A percentile compares a stretch with the other conserved stretches of the same genome.
Conservation (phyloP, 2,329 filamentous ascomycete species). For the Diaporthe aspalathi region DNA sequence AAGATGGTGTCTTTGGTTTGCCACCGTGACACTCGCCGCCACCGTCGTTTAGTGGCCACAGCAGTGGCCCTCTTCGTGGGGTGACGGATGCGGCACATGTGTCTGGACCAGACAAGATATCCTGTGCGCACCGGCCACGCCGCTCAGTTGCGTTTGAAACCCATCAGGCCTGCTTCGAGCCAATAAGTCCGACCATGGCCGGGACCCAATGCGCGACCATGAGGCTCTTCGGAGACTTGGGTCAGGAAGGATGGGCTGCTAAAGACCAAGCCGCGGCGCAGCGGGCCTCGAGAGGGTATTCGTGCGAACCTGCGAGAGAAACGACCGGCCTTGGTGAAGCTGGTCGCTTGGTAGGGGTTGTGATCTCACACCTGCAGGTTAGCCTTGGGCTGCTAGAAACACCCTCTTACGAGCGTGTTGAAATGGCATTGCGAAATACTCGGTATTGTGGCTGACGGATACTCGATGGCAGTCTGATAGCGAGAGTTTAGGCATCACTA, state of each 20-base stretch:
- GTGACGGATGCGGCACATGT: neutral
- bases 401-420: neutral
- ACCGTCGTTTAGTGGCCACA: neutral
- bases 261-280: conserved; percentile 1
- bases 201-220: neutral
- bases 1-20: neutral
- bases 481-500: neutral
- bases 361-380: neutral
- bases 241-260: neutral
- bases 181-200: neutral
- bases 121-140: neutral
- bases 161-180: neutral
- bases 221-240: conserved; percentile 19
- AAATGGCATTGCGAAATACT: neutral
- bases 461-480: neutral
- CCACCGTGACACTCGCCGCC: neutral
- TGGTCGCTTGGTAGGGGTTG: neutral
- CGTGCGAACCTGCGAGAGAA: neutral
- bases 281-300: neutral
- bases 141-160: conserved; percentile 7
- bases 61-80: neutral
- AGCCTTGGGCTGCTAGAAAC: neutral
- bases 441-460: neutral
- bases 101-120: neutral
- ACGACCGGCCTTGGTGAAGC: neutral